Evolutionary conservation across 208 protist genomes (phyloP), one percentile per base, ranked within the genome.

Genomic region (Leishmania arabica): DNA sequence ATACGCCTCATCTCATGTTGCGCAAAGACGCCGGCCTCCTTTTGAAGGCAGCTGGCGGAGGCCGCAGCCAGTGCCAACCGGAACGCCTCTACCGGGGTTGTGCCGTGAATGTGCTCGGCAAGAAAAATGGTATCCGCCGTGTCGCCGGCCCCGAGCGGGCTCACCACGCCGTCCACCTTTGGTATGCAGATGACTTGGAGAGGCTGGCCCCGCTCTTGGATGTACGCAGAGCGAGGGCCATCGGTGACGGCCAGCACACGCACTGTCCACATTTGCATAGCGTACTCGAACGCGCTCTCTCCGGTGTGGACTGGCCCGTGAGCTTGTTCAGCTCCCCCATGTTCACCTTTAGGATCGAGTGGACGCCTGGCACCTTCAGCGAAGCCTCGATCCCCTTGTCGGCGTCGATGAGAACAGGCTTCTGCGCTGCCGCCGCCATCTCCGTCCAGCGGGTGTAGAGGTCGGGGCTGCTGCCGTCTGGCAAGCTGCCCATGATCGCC

Each of bases 1-100:
- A 91, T 73, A 91, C 91, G 24, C 93, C 91, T 34, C 96, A 99
- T 77, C 69, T 85, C 69, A 5, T 77, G 27, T 24, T 71, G 60
- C 31, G 40, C 40, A 56, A 86, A 88, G 13, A 65, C 68, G 47
- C 51, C 84, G 40, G 84, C 80, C 42, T 90, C 82, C 53, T 66
- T 68, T 21, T 90, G 84, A 3, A 86, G 72, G 77, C 87, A 90
- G 82, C 88, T 90, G 17, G 82, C 84, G 1, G 87, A 86, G 34
- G 84, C 84, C 2, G 87, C 87, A 7, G 84, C 79, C 42, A 88
- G 79, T 0, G 82, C 81, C 6, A 78, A 45, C 8, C 87, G 80
- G 56, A 90, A 90, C 2, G 84, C 87, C 47, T 86, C 80, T 24
- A 65, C 47, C 2, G 81, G 37, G 5, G 45, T 34, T 9, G 78